These are phyloP conservation scores for Termitomyces bulborhizus DNA, from an alignment of 768 basidiomycete genomes.

Conservation along the genomic window DNA sequence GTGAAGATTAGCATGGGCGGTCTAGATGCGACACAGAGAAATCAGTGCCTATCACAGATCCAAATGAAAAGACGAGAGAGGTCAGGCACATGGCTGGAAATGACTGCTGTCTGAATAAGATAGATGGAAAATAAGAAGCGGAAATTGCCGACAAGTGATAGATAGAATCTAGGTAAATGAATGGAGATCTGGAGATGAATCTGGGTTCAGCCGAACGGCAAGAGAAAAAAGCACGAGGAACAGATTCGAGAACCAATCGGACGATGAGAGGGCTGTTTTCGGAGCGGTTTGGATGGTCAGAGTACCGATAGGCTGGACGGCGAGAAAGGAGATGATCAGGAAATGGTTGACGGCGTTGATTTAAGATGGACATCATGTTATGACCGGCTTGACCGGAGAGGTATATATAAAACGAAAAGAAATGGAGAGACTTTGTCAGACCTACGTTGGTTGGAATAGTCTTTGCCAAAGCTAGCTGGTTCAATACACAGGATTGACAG, in stretches of 20 bases:
- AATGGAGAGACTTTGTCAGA: too few relatives aligned
- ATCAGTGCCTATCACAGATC: constrained; percentile 17
- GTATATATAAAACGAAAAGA: constrained; percentile 8
- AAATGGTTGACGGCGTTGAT: neutral
- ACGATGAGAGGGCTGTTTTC: constrained; percentile 28
- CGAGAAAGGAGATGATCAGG: constrained; percentile 14
- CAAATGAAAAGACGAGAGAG: constrained; percentile 6
- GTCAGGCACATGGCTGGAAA: constrained; percentile 6
- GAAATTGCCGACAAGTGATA: constrained; percentile 10
- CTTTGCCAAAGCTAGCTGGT: too few relatives aligned
- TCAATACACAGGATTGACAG: too few relatives aligned
- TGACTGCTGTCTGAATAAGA: neutral
- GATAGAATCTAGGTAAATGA: constrained; percentile 16
- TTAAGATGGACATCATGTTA: neutral
- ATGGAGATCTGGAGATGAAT: constrained; percentile 26
- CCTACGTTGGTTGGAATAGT: too few relatives aligned
- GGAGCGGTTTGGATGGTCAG: constrained; percentile 36
- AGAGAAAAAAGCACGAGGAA: constrained; percentile 31
- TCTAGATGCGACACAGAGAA: neutral
- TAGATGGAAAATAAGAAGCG: constrained; percentile 9
- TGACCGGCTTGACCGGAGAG: constrained; percentile 2
- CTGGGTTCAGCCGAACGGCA: constrained; percentile 43
- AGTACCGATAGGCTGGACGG: constrained; percentile 11
- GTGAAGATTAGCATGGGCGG: constrained; percentile 12
- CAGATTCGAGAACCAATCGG: constrained; percentile 39